Conservation (phyloP, 2,329 filamentous ascomycete genomes). For the Epichloe gansuensis region DNA sequence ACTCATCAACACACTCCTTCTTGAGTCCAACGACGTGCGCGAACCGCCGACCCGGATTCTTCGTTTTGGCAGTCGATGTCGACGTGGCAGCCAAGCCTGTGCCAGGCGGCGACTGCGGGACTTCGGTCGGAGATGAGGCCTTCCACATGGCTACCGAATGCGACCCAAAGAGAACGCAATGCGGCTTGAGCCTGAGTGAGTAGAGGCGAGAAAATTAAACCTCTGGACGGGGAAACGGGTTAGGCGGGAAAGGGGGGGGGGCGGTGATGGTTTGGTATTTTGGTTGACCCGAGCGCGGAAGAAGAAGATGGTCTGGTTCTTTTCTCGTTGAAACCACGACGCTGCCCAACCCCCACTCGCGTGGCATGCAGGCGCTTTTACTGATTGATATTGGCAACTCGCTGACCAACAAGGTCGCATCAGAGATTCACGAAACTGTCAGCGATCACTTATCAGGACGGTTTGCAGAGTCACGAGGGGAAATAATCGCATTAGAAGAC, state of each 20-base stretch:
- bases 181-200: no score
- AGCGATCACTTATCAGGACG: not conserved
- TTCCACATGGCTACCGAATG: conserved; percentile 12
- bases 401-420: no score
- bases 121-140: conserved; percentile 10
- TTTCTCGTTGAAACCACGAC: not conserved
- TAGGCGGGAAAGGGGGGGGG: no score
- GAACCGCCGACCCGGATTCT: conserved; percentile 41
- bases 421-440: no score
- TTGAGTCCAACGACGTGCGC: conserved; percentile 63
- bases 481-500: not conserved
- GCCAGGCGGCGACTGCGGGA: conserved; percentile 5
- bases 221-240: no score
- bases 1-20: conserved; percentile 50
- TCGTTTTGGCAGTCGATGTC: conserved; percentile 11
- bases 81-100: not conserved
- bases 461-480: not conserved
- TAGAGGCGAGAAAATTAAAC: no score
- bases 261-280: no score
- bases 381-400: no score
- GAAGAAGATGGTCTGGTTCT: not conserved
- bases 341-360: not conserved
- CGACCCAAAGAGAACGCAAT: not conserved
- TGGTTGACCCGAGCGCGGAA: no score
- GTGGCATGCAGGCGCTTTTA: no score